Percentiles rank a stretch among this genome's conserved stretches.
phyloP scores from a whole-genome alignment of 495 filamentous ascomycete species.

The Xylaria telfairii region DNA sequence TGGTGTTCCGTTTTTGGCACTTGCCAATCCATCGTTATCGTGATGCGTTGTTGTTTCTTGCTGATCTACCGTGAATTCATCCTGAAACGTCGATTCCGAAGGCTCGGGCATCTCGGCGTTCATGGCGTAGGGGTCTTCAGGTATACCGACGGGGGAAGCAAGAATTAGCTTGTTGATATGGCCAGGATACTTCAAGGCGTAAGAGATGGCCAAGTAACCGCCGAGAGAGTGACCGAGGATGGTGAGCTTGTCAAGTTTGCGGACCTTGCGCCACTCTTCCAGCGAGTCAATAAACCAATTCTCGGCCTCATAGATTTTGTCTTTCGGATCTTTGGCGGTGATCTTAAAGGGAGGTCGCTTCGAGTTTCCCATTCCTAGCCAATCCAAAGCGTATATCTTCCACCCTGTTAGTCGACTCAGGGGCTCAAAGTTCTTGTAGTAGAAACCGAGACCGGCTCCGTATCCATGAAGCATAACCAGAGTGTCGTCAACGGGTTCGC shows the following conservation, averaged over 20 bases:
- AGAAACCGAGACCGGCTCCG: constrained; percentile 93
- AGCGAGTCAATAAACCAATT: constrained; percentile 95
- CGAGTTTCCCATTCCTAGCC: constrained; percentile 94
- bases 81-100: constrained; percentile 67
- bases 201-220: constrained; percentile 92
- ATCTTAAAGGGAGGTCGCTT: constrained; percentile 83
- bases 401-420: constrained; percentile 78
- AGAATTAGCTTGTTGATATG: constrained; percentile 94
- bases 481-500: constrained; percentile 76
- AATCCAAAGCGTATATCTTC: constrained; percentile 89
- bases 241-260: constrained; percentile 90
- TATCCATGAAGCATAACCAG: constrained; percentile 99
- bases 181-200: constrained; percentile 94
- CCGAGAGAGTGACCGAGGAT: constrained; percentile 91
- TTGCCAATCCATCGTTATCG: constrained; percentile 21
- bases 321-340: constrained; percentile 77
- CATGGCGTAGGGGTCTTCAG: constrained; percentile 92
- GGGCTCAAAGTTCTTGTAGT: constrained; percentile 96
- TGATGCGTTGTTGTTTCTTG: constrained; percentile 56
- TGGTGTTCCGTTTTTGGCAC: constrained; percentile 31
- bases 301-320: constrained; percentile 88
- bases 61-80: constrained; percentile 80
- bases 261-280: constrained; percentile 90
- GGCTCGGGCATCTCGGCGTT: constrained; percentile 81
- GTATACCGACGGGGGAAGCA: constrained; percentile 91